Conservation (phyloP, 2,329 filamentous ascomycete genomes). For the Colletotrichum graminicola region DNA sequence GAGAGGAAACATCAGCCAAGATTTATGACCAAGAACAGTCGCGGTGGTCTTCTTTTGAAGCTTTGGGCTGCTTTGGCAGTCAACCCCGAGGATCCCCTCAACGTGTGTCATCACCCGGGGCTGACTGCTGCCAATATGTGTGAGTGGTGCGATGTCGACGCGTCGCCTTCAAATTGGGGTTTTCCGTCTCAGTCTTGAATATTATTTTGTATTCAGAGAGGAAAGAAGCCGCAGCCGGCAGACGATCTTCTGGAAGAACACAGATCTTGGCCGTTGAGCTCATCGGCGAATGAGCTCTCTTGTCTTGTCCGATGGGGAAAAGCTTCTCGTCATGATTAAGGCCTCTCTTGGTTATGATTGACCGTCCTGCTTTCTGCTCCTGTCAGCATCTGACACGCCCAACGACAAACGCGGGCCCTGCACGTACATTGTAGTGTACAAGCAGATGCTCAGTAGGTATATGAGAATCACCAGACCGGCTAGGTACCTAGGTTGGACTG, state of each 20-base stretch:
- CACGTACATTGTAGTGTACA: too few relatives aligned
- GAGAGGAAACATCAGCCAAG: conserved; percentile 10
- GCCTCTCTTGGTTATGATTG: neutral
- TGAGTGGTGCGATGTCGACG: conserved; percentile 24
- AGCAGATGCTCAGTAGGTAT: conserved; percentile 3
- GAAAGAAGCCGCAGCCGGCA: neutral
- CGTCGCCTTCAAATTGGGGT: neutral
- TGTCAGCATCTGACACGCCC: conserved; percentile 3
- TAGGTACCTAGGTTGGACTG: neutral
- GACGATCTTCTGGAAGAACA: neutral
- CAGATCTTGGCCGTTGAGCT: neutral
- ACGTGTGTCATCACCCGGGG: neutral
- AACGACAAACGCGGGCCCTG: neutral
- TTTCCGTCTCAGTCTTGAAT: neutral
- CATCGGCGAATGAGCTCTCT: neutral
- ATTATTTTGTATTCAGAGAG: too few relatives aligned
- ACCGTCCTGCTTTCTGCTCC: neutral
- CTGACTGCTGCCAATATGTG: conserved; percentile 5
- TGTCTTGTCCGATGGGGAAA: neutral
- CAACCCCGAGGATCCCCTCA: neutral
- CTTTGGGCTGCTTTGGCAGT: neutral
- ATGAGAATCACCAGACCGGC: neutral
- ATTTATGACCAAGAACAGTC: neutral
- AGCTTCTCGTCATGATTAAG: neutral
- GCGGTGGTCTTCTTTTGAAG: neutral